Base-by-base conservation (phyloP, 805 yeast species). In the Hanseniaspora mollemarum region DNA sequence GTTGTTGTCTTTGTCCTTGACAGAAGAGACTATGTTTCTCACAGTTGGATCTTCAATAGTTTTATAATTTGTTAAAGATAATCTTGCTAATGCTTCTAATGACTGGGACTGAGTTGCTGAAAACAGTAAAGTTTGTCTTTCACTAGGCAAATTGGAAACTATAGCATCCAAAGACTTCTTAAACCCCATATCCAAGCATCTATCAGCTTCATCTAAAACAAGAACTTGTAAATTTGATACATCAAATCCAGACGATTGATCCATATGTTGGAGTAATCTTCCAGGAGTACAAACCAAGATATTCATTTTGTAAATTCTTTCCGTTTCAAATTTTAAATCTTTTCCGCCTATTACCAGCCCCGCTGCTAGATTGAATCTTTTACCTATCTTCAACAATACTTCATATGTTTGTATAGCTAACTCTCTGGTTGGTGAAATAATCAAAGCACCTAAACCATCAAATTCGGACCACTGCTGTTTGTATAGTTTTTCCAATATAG, bases 301-400 rank as follows among this genome's bases (percentile, higher is more conserved):
- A 64, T 87, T 88, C 67, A 87, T 80, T 57, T 75, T 75, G 0
- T 81, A 75, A 7, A 87, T 76, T 62, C 96, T 75, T 48, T 85
- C 95, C 54, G 77, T 76, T 63, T 87, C 96, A 58, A 73, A 83
- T 54, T 77, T 75, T 28, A 83, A 83, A 61, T 87, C 95, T 62
- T 88, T 87, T 35, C 96, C 96, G 45, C 96, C 96, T 59, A 88
- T 87, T 10, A 88, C 90, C 54, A 87, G 70, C 53, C 95, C 96
- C 0, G 95, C 95, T 6, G 94, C 82, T 54, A 87, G 81, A 2
- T 78, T 68, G 57, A 80, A 81, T 57, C 76, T 71, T 41, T 79
- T 76, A 21, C 96, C 96, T 49, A 87, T 80, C 58, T 80, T 83
- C n/a, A 80, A 71, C 54, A 87, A 67, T 4, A 87, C 96, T 60